A percentile compares a stretch with the other conserved stretches of the same genome.
Conservation (phyloP, 2,329 filamentous ascomycete species). For the Anisogramma anomala region DNA sequence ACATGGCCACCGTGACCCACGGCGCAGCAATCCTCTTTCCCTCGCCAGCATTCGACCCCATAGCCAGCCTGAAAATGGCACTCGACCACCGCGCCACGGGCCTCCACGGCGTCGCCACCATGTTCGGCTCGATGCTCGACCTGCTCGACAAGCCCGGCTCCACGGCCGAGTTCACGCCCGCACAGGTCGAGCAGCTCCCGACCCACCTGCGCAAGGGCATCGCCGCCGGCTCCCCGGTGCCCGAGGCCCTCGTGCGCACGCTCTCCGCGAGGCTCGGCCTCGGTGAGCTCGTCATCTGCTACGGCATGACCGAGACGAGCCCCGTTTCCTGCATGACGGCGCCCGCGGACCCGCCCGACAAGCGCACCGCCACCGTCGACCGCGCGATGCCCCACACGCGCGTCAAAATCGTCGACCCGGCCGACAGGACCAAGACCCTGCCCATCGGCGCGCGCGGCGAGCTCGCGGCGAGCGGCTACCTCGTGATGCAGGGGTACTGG, state of each 20-base stretch:
- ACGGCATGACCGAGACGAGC: slow-evolving; percentile 88
- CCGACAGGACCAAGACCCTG: slow-evolving; percentile 46
- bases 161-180: background rate
- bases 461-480: slow-evolving; percentile 71
- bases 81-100: slow-evolving; percentile 44
- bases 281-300: slow-evolving; percentile 79
- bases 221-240: slow-evolving; percentile 76
- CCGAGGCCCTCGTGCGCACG: slow-evolving; percentile 66
- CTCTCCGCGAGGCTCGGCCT: slow-evolving; percentile 66
- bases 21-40: slow-evolving; percentile 77
- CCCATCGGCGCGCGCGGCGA: slow-evolving; percentile 62
- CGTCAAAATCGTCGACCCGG: slow-evolving; percentile 62
- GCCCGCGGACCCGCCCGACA: slow-evolving; percentile 60
- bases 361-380: slow-evolving; percentile 67
- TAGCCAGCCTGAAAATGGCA: slow-evolving; percentile 51
- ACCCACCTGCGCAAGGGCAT: slow-evolving; percentile 69
- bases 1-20: slow-evolving; percentile 81
- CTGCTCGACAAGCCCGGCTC: slow-evolving; percentile 35
- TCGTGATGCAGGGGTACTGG: slow-evolving; percentile 88
- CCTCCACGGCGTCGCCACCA: slow-evolving; percentile 84
- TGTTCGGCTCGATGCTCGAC: slow-evolving; percentile 83
- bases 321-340: slow-evolving; percentile 73
- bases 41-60: slow-evolving; percentile 73
- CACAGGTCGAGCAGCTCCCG: slow-evolving; percentile 19
- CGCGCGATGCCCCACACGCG: slow-evolving; percentile 70